Evolutionary conservation across 805 yeast genomes (phyloP).

Genomic region (Starmera pachycereana): DNA sequence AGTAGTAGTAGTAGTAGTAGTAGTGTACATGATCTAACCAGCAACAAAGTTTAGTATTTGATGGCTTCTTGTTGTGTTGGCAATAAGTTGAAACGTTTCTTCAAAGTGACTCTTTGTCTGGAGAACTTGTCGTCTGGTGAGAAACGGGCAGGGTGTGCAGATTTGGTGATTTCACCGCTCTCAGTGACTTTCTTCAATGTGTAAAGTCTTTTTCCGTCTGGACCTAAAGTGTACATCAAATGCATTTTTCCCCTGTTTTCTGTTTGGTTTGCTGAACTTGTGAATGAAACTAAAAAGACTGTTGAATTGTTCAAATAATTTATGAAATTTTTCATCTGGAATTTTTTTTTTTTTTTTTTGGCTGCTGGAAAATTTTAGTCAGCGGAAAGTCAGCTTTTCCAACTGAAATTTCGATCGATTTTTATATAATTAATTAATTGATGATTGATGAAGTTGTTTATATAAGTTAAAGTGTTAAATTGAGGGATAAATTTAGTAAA

Average conservation of each 20-base stretch:
- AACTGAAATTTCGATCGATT: background rate
- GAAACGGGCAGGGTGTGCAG: conserved; percentile 99
- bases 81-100: conserved; percentile 84
- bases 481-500: too few relatives aligned
- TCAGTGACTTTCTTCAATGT: conserved; percentile 78
- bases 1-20: too few relatives aligned
- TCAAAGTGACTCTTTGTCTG: conserved; percentile 95
- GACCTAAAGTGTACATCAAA: conserved; percentile 95
- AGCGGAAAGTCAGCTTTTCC: too few relatives aligned
- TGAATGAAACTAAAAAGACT: too few relatives aligned
- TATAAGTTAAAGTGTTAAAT: background rate
- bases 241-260: conserved; percentile 47
- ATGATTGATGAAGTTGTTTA: background rate
- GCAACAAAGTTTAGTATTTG: too few relatives aligned
- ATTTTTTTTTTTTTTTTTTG: too few relatives aligned
- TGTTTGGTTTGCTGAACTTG: too few relatives aligned
- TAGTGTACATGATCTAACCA: too few relatives aligned
- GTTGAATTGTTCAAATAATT: too few relatives aligned
- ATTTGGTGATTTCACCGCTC: conserved; percentile 89
- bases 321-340: too few relatives aligned
- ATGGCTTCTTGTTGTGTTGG: conserved; percentile 58
- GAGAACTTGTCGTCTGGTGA: conserved; percentile 99
- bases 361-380: too few relatives aligned
- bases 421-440: too few relatives aligned
- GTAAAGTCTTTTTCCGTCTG: conserved; percentile 92